Evolutionary conservation across 2,329 filamentous ascomycete genomes (phyloP), one percentile per base, ranked within the genome.

Genomic region (Arthrobotrys sphaeroides): DNA sequence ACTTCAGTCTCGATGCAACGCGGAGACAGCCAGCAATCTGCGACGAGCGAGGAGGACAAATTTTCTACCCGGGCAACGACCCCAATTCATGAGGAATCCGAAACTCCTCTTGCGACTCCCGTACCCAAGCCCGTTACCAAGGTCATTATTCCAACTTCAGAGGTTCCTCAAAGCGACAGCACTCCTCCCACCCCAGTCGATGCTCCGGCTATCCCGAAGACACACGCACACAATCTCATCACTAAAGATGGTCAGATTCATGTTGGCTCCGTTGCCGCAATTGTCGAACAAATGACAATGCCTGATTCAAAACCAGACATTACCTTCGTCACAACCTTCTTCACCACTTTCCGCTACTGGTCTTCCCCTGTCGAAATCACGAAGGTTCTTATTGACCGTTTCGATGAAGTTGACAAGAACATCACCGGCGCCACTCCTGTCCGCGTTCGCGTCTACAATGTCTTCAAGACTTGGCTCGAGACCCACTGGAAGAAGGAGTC

Each of bases 391-490:
- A 90, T 96, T 62, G 91, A 95, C 69, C 90, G 96, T 28, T 99
- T 96, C 82, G 92, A 97, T 73, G 97, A 97, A 79, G 91, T 97
- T 38, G 91, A 89, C 10, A 91, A 95, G 73, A 91, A 90, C 53
- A 88, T 89, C 20, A 87, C 89, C 72, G 88, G 94, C 77, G 90
- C 93, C 20, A 78, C 77, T 1, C 92, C 94, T 0, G 94, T 98
- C 20, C 90, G 94, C 59, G 85, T 99, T 53, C 89, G 95, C 60
- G 93, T 98, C 0, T 98, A 96, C 85, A 98, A 99, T 81, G 90
- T 93, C 68, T 93, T 99, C 86, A 99, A 99, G 83, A 91, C 92
- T 43, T 99, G 95, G 95, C 85, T 99, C 18, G 95, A 98, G 84
- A 95, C 91, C 5, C 93, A 99, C 83, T 99, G 95, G 94, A 89